Evolutionary conservation across 2,329 filamentous ascomycete species (phyloP), one percentile per base, ranked within the genome.

Genomic region (Penicillium sp.): DNA sequence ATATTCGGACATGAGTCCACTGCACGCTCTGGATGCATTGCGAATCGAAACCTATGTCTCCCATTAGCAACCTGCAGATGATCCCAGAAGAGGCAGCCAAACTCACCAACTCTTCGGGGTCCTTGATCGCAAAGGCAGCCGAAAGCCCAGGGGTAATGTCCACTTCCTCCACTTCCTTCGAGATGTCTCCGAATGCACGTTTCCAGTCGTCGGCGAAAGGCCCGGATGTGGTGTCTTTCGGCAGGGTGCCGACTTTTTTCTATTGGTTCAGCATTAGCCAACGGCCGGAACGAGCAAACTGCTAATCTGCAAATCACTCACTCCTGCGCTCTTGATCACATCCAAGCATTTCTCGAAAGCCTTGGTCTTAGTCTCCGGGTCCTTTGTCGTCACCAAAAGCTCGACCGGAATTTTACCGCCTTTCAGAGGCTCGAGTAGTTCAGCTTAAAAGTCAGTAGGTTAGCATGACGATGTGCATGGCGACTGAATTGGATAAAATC

Each of bases 161-260:
- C 34, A 94, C 85, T 68, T 95, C 85, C 67, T 96, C 88, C 11
- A 89, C 73, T 52, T 94, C 90, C 66, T 93, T 90, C 67, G 85
- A 86, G 51, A 87, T 82, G 18, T 87, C 85, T 47, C 77, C 75
- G 59, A 87, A 91, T 3, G 82, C 71, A 58, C 88, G 87, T 72
- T 93, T 95, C 93, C 93, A 98, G 69, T 98, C 93, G 44, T 95
- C 89, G 62, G 91, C 84, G 61, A 98, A 97, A 0, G 89, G 89
- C 2, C 93, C 93, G 42, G 79, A 81, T 1, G 90, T 86, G 20
- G 78, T 82, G 65, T 96, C 90, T 72, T 95, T 96, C 39, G 85
- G 76, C 43, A 97, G 75, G 31, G 89, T 79, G 26, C 91, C 94
- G 18, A 97, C 81, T 75, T 95, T 97, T 67, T 91, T 93, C 85